Percentiles rank a stretch among this genome's conserved stretches.
These are phyloP conservation scores for Phytophthora cryptogea DNA, from an alignment of 352 stramenopile genomes.

Conservation along the genomic window DNA sequence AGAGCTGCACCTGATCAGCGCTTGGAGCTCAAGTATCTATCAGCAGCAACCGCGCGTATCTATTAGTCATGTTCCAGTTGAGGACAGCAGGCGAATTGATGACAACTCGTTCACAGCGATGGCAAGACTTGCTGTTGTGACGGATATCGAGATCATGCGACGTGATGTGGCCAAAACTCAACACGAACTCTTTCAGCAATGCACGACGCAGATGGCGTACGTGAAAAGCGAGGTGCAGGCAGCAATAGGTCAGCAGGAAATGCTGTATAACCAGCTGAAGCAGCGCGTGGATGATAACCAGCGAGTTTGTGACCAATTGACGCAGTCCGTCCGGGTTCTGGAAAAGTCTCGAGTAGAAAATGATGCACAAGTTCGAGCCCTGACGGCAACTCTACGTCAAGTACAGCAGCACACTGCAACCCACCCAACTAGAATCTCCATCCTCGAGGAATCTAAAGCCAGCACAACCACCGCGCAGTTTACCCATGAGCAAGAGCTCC, in stretches of 20 bases:
- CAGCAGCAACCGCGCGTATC: conserved; percentile 10
- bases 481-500: conserved; percentile 24
- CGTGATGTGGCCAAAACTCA: conserved; percentile 40
- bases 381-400: conserved; percentile 26
- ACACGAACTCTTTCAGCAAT: conserved; percentile 47
- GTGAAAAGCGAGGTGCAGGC: conserved; percentile 32
- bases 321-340: conserved; percentile 22
- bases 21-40: conserved; percentile 34
- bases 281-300: conserved; percentile 41
- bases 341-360: conserved; percentile 28
- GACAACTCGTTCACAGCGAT: conserved; percentile 17
- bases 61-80: not conserved
- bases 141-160: conserved; percentile 26
- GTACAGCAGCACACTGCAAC: conserved; percentile 35
- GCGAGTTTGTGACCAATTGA: conserved; percentile 33
- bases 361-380: conserved; percentile 14
- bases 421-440: conserved; percentile 23
- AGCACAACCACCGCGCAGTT: conserved; percentile 15
- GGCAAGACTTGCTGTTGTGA: conserved; percentile 27
- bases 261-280: conserved; percentile 34
- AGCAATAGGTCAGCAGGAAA: conserved; percentile 21
- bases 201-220: conserved; percentile 37
- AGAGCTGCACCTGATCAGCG: conserved; percentile 55
- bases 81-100: conserved; percentile 1
- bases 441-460: conserved; percentile 27